A percentile compares a stretch with the other conserved stretches of the same genome.
Conservation (phyloP, 805 yeast genomes). For the Candida cerambycidarum region DNA sequence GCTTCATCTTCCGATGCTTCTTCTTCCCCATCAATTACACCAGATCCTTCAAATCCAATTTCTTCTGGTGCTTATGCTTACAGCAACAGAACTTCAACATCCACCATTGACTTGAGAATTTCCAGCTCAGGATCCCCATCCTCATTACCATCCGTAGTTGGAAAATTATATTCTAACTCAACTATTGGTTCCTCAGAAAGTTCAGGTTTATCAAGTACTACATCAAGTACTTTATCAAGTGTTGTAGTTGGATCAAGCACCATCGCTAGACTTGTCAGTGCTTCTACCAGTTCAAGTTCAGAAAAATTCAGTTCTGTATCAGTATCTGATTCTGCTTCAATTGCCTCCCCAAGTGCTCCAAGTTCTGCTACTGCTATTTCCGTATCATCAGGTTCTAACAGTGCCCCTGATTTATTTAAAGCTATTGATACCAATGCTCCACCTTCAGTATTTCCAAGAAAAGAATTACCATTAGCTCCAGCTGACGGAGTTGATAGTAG, state of each 20-base stretch:
- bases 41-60: background rate
- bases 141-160: conserved; percentile 7
- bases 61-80: conserved; percentile 11
- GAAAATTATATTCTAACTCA: conserved; percentile 11
- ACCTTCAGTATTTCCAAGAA: conserved; percentile 47
- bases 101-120: conserved; percentile 19
- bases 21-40: too few species aligned
- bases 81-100: conserved; percentile 10
- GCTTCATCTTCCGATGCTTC: conserved; percentile 4
- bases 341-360: conserved; percentile 6
- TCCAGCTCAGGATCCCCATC: conserved; percentile 4
- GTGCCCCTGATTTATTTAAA: conserved; percentile 46
- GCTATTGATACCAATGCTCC: conserved; percentile 37
- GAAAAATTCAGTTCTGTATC: conserved; percentile 1
- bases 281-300: background rate
- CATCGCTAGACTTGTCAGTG: conserved; percentile 7
- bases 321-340: conserved; percentile 3
- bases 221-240: conserved; percentile 1
- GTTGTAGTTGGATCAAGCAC: conserved; percentile 4
- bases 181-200: background rate
- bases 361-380: conserved; percentile 11
- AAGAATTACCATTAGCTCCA: conserved; percentile 42
- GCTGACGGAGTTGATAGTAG: conserved; percentile 49
- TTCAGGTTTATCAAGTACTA: background rate
- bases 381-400: conserved; percentile 12